Evolutionary conservation across 768 basidiomycete genomes (phyloP), one percentile per base, ranked within the genome.

Genomic region (Boletus reticuloceps): DNA sequence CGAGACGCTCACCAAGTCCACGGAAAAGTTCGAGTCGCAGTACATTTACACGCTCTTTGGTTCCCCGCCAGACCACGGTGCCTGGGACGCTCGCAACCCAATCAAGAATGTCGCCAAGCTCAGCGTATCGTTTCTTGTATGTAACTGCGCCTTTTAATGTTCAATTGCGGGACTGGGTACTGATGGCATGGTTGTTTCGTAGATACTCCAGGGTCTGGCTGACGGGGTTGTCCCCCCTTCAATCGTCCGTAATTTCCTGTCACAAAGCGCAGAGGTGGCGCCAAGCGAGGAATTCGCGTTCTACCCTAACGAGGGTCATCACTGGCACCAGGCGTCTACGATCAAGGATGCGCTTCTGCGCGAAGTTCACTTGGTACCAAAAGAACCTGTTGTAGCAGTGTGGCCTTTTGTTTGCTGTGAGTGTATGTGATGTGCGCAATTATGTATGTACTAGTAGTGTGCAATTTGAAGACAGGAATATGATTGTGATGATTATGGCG

Each of bases 1-100:
- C 32, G 61, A 62, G 16, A 72, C 62, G 19, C 75, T 92, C 6
- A 79, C 74, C 2, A 74, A 78, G 22, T 78, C 80, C 59, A 85
- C 85, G 4, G 87, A 91, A 70, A 91, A 86, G 70, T 86, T 86
- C 53, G 84, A 87, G 67, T 75, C 74, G 27, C 70, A 69, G 42
- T 86, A 86, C 66, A 60, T 83, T 57, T 73, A 76, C 53, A 81
- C 79, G 59, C 77, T 91, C 7, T 59, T 89, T 4, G 89, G 89
- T 1, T 79, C 80, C 1, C 72, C 74, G 1, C 64, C 73, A 5
- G 73, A 83, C 53, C 65, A 16, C 11, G 5, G 6, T 1, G 36
- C 42, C 1, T 60, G 58, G 58, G 32, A 60, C 5, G 1, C 34
- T 3, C 40, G 40, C 11, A 60, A 29, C 32, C 58, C 58, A 3